phyloP scores from a whole-genome alignment of 2,329 filamentous ascomycete genomes.

The Geoglossum cookeanum region DNA sequence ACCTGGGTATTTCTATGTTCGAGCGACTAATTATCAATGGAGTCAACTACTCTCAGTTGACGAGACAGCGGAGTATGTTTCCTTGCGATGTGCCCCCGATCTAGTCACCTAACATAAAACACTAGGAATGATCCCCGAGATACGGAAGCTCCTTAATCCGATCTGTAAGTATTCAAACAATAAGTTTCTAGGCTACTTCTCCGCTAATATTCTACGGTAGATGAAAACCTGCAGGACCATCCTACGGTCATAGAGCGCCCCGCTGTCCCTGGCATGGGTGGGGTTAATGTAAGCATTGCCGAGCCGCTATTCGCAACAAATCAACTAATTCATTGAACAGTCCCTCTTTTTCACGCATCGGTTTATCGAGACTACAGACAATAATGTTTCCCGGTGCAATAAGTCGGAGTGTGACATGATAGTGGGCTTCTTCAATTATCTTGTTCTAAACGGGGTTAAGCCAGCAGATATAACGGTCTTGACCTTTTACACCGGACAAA shows the following conservation, averaged over 20 bases:
- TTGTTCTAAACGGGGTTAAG: constrained; percentile 45
- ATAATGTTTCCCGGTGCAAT: constrained; percentile 49
- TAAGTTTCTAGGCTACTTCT: no score
- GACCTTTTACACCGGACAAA: constrained; percentile 77
- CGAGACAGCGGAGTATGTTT: constrained; percentile 37
- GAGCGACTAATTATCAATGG: constrained; percentile 52
- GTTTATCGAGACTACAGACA: constrained; percentile 45
- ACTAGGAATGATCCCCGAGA: constrained; percentile 46
- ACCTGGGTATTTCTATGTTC: constrained; percentile 58
- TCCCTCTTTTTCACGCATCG: constrained; percentile 44
- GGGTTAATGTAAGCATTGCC: constrained; percentile 20
- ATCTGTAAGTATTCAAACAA: not conserved
- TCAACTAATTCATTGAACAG: not conserved
- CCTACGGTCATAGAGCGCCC: constrained; percentile 33
- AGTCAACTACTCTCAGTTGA: constrained; percentile 44
- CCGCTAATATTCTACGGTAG: not conserved
- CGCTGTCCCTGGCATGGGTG: constrained; percentile 42
- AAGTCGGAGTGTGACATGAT: constrained; percentile 57
- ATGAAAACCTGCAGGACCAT: constrained; percentile 21
- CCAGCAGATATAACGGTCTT: constrained; percentile 52
- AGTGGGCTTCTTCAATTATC: constrained; percentile 49
- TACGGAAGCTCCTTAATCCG: constrained; percentile 38
- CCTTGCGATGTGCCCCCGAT: not conserved
- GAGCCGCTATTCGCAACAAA: not conserved
- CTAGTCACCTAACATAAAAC: constrained; percentile 2